Base-by-base conservation (phyloP, 192 early-diverging fungal species). In the Lobulomyces angularis region DNA sequence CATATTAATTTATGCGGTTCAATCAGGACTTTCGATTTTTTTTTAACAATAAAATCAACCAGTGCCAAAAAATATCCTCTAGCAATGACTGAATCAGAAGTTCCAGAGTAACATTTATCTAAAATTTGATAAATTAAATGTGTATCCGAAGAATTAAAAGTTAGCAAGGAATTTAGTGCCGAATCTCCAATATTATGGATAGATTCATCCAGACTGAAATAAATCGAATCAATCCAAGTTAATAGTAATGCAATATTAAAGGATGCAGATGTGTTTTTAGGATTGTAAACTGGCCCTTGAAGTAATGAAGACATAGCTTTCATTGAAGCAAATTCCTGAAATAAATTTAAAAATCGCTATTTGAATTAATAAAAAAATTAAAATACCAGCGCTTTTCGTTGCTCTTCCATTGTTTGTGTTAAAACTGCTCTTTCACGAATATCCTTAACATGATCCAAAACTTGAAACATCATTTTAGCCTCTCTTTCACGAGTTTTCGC, bases 241-340 rank as follows among this genome's bases (percentile, higher is more conserved):
- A 62, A 45, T 12, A 74, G 38, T 2, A 56, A 33, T 9, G 37
- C 27, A 8, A 70, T 35, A 19, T 67, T 53, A 36, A 76, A 68
- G 12, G 38, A 29, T 9, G 22, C 31, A n/a, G 19, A 14, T 45
- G 21, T 45, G 9, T 32, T 32, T 32, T 32, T 12, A 32, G 31
- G 16, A 12, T 32, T 39, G 2, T 39, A 30, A 3, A 77, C 24
- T 27, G 70, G 59, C 7, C 74, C 74, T 30, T 63, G 56, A 38
- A 82, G 86, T 29, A 98, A 64, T 1, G 77, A 70, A 2, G 89
- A 78, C 92, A 98, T 93, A 2, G 87, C 84, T 8, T 84, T 81
- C 23, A 92, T 50, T 1, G 90, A 74, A 3, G 81, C 82, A 5
- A 71, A 58, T 43, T 89, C 85, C n/a, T n/a, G n/a, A n/a, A n/a